Conservation (phyloP, 192 early-diverging fungal species). For the Podila verticillata region DNA sequence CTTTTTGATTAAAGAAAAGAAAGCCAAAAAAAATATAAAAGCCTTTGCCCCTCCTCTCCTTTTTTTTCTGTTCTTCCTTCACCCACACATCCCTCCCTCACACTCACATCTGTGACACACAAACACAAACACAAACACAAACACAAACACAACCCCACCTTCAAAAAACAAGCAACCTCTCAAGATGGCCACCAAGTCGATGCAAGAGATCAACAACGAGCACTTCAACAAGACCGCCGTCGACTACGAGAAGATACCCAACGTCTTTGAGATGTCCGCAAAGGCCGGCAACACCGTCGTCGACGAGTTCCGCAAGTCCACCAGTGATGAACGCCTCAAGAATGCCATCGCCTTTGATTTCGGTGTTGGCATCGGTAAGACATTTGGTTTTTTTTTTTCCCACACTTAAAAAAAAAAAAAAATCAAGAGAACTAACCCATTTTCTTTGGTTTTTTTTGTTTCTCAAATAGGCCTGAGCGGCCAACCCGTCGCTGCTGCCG, state of each 20-base stretch:
- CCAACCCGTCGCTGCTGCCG: conserved; percentile 8
- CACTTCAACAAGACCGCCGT: conserved; percentile 26
- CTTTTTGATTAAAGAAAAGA: no score
- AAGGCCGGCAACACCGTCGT: conserved; percentile 12
- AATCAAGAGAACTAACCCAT: neutral
- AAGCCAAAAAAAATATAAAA: no score
- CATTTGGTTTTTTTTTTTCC: neutral
- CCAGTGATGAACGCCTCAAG: conserved; percentile 25
- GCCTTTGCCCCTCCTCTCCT: no score
- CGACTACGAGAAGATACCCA: conserved; percentile 27
- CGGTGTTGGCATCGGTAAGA: conserved; percentile 40
- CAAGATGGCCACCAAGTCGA: neutral
- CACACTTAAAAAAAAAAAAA: neutral
- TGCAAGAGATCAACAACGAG: conserved; percentile 30
- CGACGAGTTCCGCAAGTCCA: conserved; percentile 6
- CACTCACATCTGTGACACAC: no score
- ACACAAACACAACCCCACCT: neutral
- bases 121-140: no score
- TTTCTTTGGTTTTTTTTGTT: neutral
- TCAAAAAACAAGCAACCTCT: neutral
- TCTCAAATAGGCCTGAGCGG: conserved; percentile 15
- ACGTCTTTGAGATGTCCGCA: conserved; percentile 11
- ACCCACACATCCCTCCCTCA: no score
- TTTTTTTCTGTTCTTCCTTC: no score
- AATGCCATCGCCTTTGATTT: conserved; percentile 29